Percentiles rank a stretch among this genome's conserved stretches.
These are phyloP conservation scores for Porphyrellus sp. DNA, from an alignment of 1,284 basidiomycete genomes.

Conservation along the genomic window DNA sequence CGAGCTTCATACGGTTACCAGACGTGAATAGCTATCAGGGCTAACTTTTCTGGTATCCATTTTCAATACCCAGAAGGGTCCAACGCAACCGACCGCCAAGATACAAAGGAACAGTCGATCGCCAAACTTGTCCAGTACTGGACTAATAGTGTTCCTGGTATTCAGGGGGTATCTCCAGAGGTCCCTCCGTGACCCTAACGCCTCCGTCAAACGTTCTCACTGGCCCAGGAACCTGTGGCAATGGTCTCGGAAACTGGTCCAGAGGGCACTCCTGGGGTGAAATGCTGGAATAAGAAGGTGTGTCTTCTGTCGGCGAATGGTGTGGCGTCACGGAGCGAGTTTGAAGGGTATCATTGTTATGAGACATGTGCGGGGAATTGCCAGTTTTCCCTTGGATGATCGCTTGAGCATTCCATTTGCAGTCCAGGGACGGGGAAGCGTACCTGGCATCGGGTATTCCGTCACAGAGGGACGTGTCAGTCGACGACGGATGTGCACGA, in stretches of 20 bases:
- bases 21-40: not conserved
- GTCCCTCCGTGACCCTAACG: not conserved
- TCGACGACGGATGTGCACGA: too few relatives aligned
- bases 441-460: too few relatives aligned
- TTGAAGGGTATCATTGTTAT: not conserved
- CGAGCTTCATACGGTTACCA: too few relatives aligned
- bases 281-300: not conserved
- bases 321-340: not conserved
- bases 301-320: not conserved
- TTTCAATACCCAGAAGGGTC: not conserved
- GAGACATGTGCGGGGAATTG: not conserved
- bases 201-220: slow-evolving; percentile 3
- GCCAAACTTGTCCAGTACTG: not conserved
- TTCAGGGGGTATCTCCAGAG: not conserved
- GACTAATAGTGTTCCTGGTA: not conserved
- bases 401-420: too few relatives aligned
- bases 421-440: too few relatives aligned
- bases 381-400: not conserved
- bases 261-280: not conserved
- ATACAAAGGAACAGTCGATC: not conserved
- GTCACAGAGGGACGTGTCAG: too few relatives aligned
- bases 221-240: not conserved
- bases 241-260: not conserved
- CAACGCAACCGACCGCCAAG: too few relatives aligned
- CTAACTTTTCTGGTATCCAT: not conserved